phyloP scores from a whole-genome alignment of 768 basidiomycete genomes.

The Russula emetica region DNA sequence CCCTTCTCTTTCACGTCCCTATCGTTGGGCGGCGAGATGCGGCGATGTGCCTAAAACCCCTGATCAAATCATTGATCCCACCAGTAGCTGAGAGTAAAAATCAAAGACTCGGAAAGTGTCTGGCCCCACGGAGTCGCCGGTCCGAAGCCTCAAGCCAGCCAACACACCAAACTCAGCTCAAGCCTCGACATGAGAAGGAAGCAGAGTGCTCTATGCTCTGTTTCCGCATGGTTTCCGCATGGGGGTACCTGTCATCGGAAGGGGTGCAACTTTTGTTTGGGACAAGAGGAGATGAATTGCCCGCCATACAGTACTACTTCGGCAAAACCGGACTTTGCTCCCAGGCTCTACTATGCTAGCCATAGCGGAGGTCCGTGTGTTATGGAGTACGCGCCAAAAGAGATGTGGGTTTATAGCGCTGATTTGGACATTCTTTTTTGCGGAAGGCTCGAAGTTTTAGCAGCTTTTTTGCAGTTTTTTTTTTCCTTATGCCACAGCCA shows the following conservation, averaged over 20 bases:
- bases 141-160: neutral
- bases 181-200: neutral
- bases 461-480: neutral
- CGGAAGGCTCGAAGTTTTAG: neutral
- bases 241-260: neutral
- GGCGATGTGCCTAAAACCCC: neutral
- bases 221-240: slow-evolving; percentile 3
- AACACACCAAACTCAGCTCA: neutral
- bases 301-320: no score
- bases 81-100: neutral
- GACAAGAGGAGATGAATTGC: neutral
- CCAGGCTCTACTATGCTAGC: no score
- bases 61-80: neutral
- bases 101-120: neutral
- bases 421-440: neutral
- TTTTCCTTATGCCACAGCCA: neutral
- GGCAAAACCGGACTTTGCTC: no score
- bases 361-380: no score
- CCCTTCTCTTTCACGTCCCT: neutral
- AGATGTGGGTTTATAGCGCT: neutral
- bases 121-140: slow-evolving; percentile 8
- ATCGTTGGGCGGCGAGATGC: neutral
- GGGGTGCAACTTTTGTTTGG: neutral
- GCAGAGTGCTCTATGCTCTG: neutral
- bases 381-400: neutral